Evolutionary conservation across 495 filamentous ascomycete genomes (phyloP).

Genomic region (Pyrenopolyporus hunteri): DNA sequence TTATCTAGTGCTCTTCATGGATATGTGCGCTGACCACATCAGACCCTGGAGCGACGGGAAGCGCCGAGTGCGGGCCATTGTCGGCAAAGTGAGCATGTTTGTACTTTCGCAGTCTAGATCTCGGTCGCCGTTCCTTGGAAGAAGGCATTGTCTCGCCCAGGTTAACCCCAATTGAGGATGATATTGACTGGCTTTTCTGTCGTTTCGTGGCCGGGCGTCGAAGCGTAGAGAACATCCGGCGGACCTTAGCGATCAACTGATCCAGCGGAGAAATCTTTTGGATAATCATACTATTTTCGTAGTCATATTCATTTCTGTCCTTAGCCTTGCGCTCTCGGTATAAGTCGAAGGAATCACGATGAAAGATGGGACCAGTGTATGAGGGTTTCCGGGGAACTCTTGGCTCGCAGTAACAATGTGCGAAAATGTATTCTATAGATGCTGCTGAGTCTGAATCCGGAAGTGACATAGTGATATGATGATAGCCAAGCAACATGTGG

Average conservation of each 20-base stretch:
- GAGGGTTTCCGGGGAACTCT: background rate
- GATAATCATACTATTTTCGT: background rate
- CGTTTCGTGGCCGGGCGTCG: too few relatives aligned
- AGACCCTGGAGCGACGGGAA: too few relatives aligned
- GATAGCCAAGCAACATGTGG: background rate
- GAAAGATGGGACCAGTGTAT: background rate
- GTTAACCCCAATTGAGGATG: too few relatives aligned
- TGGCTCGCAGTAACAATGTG: background rate
- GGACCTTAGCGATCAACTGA: background rate
- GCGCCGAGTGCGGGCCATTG: too few relatives aligned
- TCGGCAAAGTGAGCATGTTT: too few relatives aligned
- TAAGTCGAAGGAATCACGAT: constrained; percentile 25
- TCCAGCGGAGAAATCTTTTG: background rate
- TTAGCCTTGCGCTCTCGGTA: background rate
- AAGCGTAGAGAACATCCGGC: too few relatives aligned
- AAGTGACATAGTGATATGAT: background rate
- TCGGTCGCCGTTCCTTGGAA: too few relatives aligned
- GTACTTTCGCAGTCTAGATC: too few relatives aligned
- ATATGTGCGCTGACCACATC: too few relatives aligned
- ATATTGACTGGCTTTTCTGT: too few relatives aligned
- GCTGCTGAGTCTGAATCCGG: background rate
- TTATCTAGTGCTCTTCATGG: too few relatives aligned
- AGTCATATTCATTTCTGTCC: background rate
- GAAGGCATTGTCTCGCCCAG: too few relatives aligned
- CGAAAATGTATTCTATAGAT: background rate